These are phyloP conservation scores for Colletotrichum scovillei DNA, from an alignment of 2,329 filamentous ascomycete genomes.

Conservation along the genomic window DNA sequence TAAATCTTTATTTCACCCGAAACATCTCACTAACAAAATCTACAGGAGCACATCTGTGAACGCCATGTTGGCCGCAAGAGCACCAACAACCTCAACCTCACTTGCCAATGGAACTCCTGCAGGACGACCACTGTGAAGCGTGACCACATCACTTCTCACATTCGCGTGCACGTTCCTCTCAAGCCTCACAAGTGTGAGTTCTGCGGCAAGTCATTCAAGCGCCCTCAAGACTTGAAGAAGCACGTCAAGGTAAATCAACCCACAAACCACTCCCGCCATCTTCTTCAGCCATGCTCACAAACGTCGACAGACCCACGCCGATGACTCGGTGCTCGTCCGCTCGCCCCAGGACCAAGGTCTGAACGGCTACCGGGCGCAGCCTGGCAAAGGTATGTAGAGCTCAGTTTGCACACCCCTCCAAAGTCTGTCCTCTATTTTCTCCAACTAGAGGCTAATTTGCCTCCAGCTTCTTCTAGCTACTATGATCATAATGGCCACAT, in stretches of 20 bases:
- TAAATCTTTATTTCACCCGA: neutral
- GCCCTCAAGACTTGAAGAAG: slow-evolving; percentile 98
- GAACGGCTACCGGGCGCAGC: slow-evolving; percentile 64
- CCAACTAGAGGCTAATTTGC: slow-evolving; percentile 54
- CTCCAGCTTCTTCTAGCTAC: slow-evolving; percentile 65
- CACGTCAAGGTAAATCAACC: slow-evolving; percentile 80
- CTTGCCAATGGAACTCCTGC: slow-evolving; percentile 97
- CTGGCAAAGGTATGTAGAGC: slow-evolving; percentile 62
- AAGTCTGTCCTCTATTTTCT: slow-evolving; percentile 42
- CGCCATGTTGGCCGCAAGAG: slow-evolving; percentile 98
- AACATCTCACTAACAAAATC: neutral
- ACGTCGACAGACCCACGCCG: slow-evolving; percentile 79
- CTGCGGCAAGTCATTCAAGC: slow-evolving; percentile 99
- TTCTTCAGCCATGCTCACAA: slow-evolving; percentile 38
- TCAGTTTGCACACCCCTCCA: slow-evolving; percentile 34
- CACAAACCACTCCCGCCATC: neutral
- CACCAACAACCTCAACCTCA: slow-evolving; percentile 98
- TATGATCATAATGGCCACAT: slow-evolving; percentile 76
- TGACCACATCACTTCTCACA: slow-evolving; percentile 99
- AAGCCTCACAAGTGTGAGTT: slow-evolving; percentile 99
- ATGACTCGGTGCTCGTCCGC: slow-evolving; percentile 82
- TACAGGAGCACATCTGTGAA: slow-evolving; percentile 95
- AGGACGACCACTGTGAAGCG: slow-evolving; percentile 97
- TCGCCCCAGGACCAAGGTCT: slow-evolving; percentile 64
- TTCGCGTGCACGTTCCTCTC: slow-evolving; percentile 96